phyloP scores from a whole-genome alignment of 108 stramenopile species.

The Cyclostephanos invisitatus region DNA sequence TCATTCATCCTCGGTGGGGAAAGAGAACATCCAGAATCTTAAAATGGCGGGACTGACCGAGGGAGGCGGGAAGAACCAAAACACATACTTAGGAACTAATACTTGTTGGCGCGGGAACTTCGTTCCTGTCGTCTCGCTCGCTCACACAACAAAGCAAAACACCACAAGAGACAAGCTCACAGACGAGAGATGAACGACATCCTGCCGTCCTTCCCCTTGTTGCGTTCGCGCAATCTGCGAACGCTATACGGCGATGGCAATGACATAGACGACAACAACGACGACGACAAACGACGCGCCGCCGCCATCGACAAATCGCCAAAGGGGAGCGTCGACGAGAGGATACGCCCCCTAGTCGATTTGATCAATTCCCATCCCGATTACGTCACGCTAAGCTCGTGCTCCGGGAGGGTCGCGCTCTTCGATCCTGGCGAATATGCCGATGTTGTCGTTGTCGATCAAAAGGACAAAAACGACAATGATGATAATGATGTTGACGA shows the following conservation, averaged over 20 bases:
- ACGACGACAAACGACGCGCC: slow-evolving; percentile 23
- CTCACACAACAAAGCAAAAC: too few species aligned
- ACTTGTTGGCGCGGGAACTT: too few species aligned
- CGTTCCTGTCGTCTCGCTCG: too few species aligned
- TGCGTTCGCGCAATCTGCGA: slow-evolving; percentile 33
- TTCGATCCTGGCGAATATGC: slow-evolving; percentile 64
- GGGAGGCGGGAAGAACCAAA: too few species aligned
- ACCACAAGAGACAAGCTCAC: too few species aligned
- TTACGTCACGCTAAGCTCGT: slow-evolving; percentile 79
- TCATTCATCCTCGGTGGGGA: too few species aligned
- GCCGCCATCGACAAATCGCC: slow-evolving; percentile 68
- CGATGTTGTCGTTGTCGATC: not conserved
- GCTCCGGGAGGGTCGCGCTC: slow-evolving; percentile 81
- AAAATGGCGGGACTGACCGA: too few species aligned
- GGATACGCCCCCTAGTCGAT: slow-evolving; percentile 70
- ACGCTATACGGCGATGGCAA: slow-evolving; percentile 30
- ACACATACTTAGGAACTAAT: too few species aligned
- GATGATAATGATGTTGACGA: slow-evolving; percentile 3
- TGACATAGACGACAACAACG: not conserved
- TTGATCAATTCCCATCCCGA: slow-evolving; percentile 77
- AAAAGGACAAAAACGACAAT: not conserved
- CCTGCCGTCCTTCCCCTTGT: slow-evolving; percentile 37
- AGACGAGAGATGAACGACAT: not conserved
- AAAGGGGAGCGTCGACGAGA: slow-evolving; percentile 83
- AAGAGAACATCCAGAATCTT: too few species aligned